Evolutionary conservation across 23 red algal species (phyloP).

Genomic region (Agarophyton chilense): DNA sequence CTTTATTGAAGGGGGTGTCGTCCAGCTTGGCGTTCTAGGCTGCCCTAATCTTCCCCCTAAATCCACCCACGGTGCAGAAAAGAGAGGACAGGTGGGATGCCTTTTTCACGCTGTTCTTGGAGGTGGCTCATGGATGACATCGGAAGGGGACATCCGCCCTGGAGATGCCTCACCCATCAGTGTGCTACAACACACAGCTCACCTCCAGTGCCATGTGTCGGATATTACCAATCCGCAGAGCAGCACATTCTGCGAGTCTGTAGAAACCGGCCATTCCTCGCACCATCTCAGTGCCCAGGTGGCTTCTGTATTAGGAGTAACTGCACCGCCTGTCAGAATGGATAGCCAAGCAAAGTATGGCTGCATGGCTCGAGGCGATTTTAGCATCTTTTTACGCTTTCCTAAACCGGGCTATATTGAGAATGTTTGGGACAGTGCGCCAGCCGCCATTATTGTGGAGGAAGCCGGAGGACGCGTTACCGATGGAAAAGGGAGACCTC

Average conservation of each 20-base stretch:
- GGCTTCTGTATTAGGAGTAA: constrained; percentile 77
- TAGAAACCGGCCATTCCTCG: constrained; percentile 82
- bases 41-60: constrained; percentile 83
- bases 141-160: constrained; percentile 19
- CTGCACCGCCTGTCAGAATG: constrained; percentile 68
- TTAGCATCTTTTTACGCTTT: constrained; percentile 92
- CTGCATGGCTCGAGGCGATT: constrained; percentile 84
- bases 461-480: constrained; percentile 93
- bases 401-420: constrained; percentile 88
- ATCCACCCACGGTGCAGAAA: neutral
- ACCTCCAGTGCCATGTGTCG: constrained; percentile 13
- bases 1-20: constrained; percentile 65
- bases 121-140: constrained; percentile 44
- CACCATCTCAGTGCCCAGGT: constrained; percentile 79
- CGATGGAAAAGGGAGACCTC: constrained; percentile 82
- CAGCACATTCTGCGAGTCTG: constrained; percentile 81
- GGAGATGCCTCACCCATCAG: constrained; percentile 13
- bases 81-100: constrained; percentile 5
- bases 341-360: constrained; percentile 97
- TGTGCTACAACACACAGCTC: constrained; percentile 7
- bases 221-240: constrained; percentile 19
- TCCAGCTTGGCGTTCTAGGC: constrained; percentile 84
- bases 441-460: constrained; percentile 80
- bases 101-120: constrained; percentile 68
- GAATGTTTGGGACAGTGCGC: constrained; percentile 99